Evolutionary conservation across 2,329 filamentous ascomycete species (phyloP), one percentile per base, ranked within the genome.

Genomic region (Verticillium isaacii): DNA sequence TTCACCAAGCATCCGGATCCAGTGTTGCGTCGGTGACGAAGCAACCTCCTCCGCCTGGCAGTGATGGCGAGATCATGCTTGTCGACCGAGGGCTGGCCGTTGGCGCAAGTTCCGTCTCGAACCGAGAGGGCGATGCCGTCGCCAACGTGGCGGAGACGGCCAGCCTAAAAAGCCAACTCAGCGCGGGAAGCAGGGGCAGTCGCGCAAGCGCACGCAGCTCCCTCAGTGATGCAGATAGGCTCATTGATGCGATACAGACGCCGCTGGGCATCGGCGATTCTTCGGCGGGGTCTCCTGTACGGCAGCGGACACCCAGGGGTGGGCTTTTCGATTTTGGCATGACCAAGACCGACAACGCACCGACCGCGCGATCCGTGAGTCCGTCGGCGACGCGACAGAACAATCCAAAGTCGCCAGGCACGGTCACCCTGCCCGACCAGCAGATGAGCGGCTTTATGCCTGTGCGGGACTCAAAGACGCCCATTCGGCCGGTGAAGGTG

Each of bases 211-310:
- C 66, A n/a, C 75, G 66, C 2, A 89, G 86, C 65, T 82, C 76
- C 17, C 76, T 71, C 45, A 86, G 86, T 65, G 87, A 91, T 66
- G 87, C 89, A 0, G 89, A 92, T 63, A 79, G 89, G 32, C 76
- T 92, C 14, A 91, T 92, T 29, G 84, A 91, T 69, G 89, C 89
- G 2, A 89, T 92, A 2, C 84, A 88, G 67, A 86, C 84, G 12
- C 84, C 89, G 0, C 73, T 85, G 1, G 70, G 75, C 2, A 67
- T 81, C 7, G 66, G 62, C 23, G 61, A 64, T 6, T 23, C 32
- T 11, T 41, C 59, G 9, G 9, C 9, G 11, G 36, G 34, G 34
- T 58, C 61, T 17, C 63, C 64, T n/a, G 17, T 41, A 25, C 19
- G 68, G 14, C 69, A 66, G 7, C 61, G 63, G 12, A 63, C 65